A percentile compares a stretch with the other conserved stretches of the same genome.
Evolutionary conservation across 108 stramenopile genomes (phyloP).

Genomic region (Asterionellopsis glacialis): DNA sequence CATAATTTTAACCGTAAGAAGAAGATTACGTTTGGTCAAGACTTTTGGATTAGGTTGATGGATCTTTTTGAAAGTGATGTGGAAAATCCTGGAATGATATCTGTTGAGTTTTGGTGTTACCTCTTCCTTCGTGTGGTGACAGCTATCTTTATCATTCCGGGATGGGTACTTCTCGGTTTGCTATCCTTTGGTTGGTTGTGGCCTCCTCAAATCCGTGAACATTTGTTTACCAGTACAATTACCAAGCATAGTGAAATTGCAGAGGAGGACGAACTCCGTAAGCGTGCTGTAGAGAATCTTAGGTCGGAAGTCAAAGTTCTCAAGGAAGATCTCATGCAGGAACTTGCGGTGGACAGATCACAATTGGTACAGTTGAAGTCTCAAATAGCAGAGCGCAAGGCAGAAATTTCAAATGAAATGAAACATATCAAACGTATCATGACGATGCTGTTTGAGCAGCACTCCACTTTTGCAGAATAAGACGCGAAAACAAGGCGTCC

Average conservation of each 20-base stretch:
- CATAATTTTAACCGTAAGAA: slow-evolving; percentile 14
- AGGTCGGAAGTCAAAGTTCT: slow-evolving; percentile 27
- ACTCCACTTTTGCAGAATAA: slow-evolving; percentile 11
- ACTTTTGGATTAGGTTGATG: slow-evolving; percentile 34
- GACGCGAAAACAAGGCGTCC: neutral
- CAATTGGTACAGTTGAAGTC: slow-evolving; percentile 49
- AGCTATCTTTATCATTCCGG: slow-evolving; percentile 33
- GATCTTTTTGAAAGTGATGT: slow-evolving; percentile 34
- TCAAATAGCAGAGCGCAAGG: slow-evolving; percentile 35
- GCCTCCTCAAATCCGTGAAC: slow-evolving; percentile 47
- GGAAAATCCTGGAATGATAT: slow-evolving; percentile 22
- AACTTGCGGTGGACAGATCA: slow-evolving; percentile 40
- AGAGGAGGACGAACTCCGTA: slow-evolving; percentile 39
- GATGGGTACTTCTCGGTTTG: slow-evolving; percentile 40
- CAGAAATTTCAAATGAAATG: slow-evolving; percentile 60
- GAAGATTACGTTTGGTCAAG: slow-evolving; percentile 5
- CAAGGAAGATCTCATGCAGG: slow-evolving; percentile 32
- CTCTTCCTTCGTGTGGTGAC: slow-evolving; percentile 22
- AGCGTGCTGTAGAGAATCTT: slow-evolving; percentile 37
- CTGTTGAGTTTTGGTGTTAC: slow-evolving; percentile 43
- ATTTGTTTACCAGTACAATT: slow-evolving; percentile 36
- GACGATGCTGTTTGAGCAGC: slow-evolving; percentile 60
- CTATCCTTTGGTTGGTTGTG: slow-evolving; percentile 39
- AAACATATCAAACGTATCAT: slow-evolving; percentile 55
- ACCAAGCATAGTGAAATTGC: slow-evolving; percentile 42